Base-by-base conservation (phyloP, 495 filamentous ascomycete species). In the Trichodelitschia bisporula region DNA sequence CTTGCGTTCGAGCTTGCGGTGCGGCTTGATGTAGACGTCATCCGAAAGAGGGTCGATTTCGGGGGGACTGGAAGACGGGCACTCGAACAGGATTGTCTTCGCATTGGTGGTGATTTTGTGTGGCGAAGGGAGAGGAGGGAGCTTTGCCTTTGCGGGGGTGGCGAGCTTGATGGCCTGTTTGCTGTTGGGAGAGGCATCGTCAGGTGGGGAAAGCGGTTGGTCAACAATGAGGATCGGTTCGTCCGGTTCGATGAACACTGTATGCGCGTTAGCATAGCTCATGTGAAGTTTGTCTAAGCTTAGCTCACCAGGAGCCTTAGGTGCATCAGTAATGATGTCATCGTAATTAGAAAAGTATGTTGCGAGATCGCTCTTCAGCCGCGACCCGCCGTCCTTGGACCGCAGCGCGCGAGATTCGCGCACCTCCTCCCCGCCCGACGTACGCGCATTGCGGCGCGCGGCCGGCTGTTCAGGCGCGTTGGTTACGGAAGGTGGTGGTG, bases 271-370 rank as follows among this genome's bases (percentile, higher is more conserved):
- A n/a, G n/a, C n/a, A n/a, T n/a, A n/a, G n/a, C n/a, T n/a, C n/a
- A n/a, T n/a, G n/a, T n/a, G n/a, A n/a, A n/a, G n/a, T n/a, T n/a
- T n/a, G n/a, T n/a, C n/a, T n/a, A n/a, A n/a, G n/a, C n/a, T n/a
- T 33, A 19, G 55, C 64, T 40, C 59, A 90, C 78, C 75, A 34
- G 67, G 55, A 45, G 80, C 70, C 34, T 73, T 67, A 4, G 66
- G 64, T 38, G 78, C 72, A 39, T 82, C 72, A 35, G 73, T 77
- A 45, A 92, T 72, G 32, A 90, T 62, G 39, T 86, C 74, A 46
- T 92, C 82, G 50, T 84, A 92, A 36, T 84, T 79, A 26, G 75
- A 68, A 41, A 92, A 89, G 49, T 86, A 92, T 18, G 66, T 59
- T 5, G 78, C 71, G 17, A 92, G 58, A 43, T 92, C 82, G 51